These are phyloP conservation scores for Mrakia hoshinonis DNA, from an alignment of 768 basidiomycete genomes.

Conservation along the genomic window DNA sequence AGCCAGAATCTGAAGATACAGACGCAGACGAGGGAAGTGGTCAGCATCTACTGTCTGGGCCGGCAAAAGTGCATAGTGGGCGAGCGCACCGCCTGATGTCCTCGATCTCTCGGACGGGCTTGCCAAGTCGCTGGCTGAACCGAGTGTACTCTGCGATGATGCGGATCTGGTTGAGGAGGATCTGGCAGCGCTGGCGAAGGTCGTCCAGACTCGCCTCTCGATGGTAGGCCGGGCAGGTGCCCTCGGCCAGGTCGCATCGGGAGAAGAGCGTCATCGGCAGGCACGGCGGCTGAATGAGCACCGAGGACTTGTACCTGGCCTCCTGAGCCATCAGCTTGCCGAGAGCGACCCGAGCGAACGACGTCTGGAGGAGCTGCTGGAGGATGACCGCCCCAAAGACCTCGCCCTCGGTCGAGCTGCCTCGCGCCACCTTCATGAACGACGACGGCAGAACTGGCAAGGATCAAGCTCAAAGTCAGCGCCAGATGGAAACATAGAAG, in stretches of 20 bases:
- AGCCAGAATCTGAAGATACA: not conserved
- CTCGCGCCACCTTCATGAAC: not conserved
- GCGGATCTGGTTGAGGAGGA: slow-evolving; percentile 3
- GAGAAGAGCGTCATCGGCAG: not conserved
- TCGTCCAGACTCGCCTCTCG: not conserved
- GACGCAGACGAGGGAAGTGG: not conserved
- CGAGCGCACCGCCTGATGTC: not conserved
- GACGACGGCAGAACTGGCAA: not conserved
- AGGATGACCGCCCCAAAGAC: not conserved
- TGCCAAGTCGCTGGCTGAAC: not conserved
- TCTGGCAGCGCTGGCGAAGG: not conserved
- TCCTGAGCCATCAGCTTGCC: not conserved
- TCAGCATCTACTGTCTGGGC: not conserved
- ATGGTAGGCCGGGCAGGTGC: not conserved
- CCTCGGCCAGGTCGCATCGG: not conserved
- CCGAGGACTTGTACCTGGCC: not conserved
- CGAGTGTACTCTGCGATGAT: not conserved
- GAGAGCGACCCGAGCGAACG: not conserved
- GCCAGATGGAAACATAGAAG: not conserved
- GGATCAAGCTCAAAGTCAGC: not conserved
- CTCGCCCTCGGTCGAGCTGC: not conserved
- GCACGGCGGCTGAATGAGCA: not conserved
- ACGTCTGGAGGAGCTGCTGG: not conserved
- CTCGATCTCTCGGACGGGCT: not conserved
- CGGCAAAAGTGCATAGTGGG: no score